These are phyloP conservation scores for Eragrostis curvula DNA, from an alignment of 176 grass and related monocot species.

Conservation along the genomic window DNA sequence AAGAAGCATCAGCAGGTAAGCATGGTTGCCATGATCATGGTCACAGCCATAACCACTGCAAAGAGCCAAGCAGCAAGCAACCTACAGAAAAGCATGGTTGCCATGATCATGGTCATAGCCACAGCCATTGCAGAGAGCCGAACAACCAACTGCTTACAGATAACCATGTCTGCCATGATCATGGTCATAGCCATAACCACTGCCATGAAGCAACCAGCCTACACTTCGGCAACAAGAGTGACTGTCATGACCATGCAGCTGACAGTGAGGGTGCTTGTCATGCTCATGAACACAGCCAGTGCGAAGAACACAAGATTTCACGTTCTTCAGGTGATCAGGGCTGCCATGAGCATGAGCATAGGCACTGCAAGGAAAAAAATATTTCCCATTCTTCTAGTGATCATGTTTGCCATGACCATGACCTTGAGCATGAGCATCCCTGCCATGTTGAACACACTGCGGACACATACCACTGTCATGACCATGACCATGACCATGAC, in stretches of 20 bases:
- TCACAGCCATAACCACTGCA: constrained; percentile 41
- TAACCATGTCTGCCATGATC: constrained; percentile 44
- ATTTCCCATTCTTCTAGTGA: not conserved
- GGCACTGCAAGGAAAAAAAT: constrained; percentile 29
- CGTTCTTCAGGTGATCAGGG: constrained; percentile 4
- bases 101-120: constrained; percentile 43
- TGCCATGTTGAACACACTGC: constrained; percentile 36
- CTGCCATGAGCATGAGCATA: constrained; percentile 38
- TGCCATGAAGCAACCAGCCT: constrained; percentile 23
- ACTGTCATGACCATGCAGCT: constrained; percentile 44
- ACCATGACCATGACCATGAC: constrained; percentile 45
- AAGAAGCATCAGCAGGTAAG: constrained; percentile 40
- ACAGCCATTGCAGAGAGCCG: constrained; percentile 35
- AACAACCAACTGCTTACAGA: constrained; percentile 19
- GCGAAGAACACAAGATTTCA: constrained; percentile 39
- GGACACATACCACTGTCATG: constrained; percentile 45
- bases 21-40: constrained; percentile 41
- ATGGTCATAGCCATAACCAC: constrained; percentile 29
- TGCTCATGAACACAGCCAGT: constrained; percentile 32
- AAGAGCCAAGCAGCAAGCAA: constrained; percentile 38
- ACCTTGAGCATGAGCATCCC: constrained; percentile 42
- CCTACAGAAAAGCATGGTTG: constrained; percentile 28
- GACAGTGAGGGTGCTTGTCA: constrained; percentile 28
- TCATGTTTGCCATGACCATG: constrained; percentile 48
- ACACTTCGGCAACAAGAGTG: not conserved